These are phyloP conservation scores for Cercospora sp. DNA, from an alignment of 2,329 filamentous ascomycete species.

Conservation along the genomic window DNA sequence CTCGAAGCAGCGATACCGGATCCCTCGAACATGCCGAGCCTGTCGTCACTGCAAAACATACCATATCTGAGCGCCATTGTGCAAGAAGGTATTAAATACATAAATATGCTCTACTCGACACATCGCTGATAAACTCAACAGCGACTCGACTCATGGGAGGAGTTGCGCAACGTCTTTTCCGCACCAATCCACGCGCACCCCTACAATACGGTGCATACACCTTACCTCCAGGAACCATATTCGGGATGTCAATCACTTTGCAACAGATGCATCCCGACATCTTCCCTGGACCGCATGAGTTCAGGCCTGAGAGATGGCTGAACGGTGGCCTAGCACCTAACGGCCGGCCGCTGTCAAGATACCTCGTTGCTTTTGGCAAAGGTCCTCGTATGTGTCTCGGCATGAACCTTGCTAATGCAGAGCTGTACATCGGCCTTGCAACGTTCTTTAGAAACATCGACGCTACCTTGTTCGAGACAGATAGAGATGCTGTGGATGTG, in stretches of 20 bases:
- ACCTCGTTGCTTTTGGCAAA: conserved; percentile 16
- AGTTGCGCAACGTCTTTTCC: conserved; percentile 19
- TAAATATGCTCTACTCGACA: background rate
- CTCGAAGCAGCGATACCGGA: conserved; percentile 31
- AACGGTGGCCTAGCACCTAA: conserved; percentile 8
- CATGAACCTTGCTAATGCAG: conserved; percentile 17
- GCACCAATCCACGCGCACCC: background rate
- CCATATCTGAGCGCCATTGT: background rate
- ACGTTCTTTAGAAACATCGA: conserved; percentile 29
- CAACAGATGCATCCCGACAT: conserved; percentile 3
- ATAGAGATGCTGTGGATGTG: background rate
- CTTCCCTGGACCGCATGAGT: conserved; percentile 17
- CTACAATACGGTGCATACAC: background rate
- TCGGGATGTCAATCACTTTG: conserved; percentile 1
- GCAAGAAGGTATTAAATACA: background rate
- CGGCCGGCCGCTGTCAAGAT: conserved; percentile 14
- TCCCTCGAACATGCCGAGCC: conserved; percentile 1
- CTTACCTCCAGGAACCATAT: background rate
- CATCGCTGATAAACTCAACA: conserved; percentile 19
- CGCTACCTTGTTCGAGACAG: background rate
- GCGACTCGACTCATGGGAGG: conserved; percentile 27
- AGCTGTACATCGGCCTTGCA: conserved; percentile 16
- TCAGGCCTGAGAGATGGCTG: conserved; percentile 3
- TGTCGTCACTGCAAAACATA: background rate
- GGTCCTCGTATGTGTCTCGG: conserved; percentile 15